These are phyloP conservation scores for Russula compacta DNA, from an alignment of 768 basidiomycete genomes.

Conservation along the genomic window DNA sequence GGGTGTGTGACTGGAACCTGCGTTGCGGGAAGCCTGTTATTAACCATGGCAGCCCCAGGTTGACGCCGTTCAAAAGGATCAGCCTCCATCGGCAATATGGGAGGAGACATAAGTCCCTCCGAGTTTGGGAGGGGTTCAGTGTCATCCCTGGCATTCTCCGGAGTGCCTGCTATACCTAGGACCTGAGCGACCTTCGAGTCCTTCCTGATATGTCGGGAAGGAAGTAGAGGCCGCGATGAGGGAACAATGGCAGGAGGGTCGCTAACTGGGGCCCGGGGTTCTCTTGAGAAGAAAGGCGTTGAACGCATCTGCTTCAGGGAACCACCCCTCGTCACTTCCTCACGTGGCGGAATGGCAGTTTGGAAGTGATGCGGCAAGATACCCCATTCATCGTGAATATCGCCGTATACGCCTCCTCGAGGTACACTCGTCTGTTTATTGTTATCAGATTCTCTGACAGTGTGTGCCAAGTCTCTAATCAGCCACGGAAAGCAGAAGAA, in stretches of 20 bases:
- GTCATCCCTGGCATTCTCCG: neutral
- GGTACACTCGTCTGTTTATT: neutral
- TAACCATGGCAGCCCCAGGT: neutral
- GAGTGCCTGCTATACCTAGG: neutral
- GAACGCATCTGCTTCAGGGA: slow-evolving; percentile 5
- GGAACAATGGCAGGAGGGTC: neutral
- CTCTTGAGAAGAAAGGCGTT: slow-evolving; percentile 1
- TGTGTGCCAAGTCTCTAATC: neutral
- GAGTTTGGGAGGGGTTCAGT: neutral
- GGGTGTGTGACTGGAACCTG: neutral
- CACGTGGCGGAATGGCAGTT: neutral
- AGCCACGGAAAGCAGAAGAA: neutral
- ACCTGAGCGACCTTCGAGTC: slow-evolving; percentile 4
- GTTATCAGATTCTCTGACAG: slow-evolving; percentile 1
- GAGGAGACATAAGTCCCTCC: slow-evolving; percentile 7
- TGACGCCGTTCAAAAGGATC: slow-evolving; percentile 1
- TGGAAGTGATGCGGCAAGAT: neutral
- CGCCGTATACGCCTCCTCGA: neutral
- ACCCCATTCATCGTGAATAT: slow-evolving; percentile 7
- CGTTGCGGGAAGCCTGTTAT: neutral
- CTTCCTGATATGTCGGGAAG: neutral
- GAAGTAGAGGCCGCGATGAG: neutral
- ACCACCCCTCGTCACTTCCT: neutral
- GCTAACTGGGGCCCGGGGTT: neutral
- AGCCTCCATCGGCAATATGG: slow-evolving; percentile 5